phyloP scores from a whole-genome alignment of 2,329 filamentous ascomycete species.

The Colletotrichum lupini region DNA sequence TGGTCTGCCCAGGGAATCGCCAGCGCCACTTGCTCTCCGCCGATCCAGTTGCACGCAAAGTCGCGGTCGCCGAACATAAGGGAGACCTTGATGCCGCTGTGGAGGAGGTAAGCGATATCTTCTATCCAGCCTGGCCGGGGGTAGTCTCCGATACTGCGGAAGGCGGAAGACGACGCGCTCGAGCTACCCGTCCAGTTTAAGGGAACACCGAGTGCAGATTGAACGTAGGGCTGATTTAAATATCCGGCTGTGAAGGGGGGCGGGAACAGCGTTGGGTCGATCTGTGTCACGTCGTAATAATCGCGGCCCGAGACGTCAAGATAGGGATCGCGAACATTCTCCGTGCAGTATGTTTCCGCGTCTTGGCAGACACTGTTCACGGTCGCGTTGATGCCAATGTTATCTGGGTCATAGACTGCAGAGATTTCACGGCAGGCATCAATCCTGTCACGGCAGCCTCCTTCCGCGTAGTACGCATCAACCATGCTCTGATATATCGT shows the following conservation, averaged over 20 bases:
- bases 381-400: conserved; percentile 41
- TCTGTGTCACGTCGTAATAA: conserved; percentile 39
- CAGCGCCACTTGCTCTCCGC: conserved; percentile 58
- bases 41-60: conserved; percentile 69
- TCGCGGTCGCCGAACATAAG: conserved; percentile 65
- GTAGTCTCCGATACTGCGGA: conserved; percentile 43
- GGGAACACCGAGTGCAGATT: conserved; percentile 71
- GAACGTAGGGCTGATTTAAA: conserved; percentile 50
- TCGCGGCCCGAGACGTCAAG: conserved; percentile 17
- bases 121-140: conserved; percentile 53
- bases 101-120: conserved; percentile 53
- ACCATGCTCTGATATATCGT: conserved; percentile 43
- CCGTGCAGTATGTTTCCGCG: conserved; percentile 28
- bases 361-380: conserved; percentile 37
- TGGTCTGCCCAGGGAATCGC: conserved; percentile 47
- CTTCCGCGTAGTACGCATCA: conserved; percentile 42
- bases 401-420: conserved; percentile 33
- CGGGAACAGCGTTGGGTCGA: conserved; percentile 36
- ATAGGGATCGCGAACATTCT: conserved; percentile 32
- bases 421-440: conserved; percentile 58
- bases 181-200: conserved; percentile 59
- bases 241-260: conserved; percentile 32
- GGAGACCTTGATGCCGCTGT: conserved; percentile 67
- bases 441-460: conserved; percentile 66
- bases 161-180: conserved; percentile 23